A percentile compares a stretch with the other conserved stretches of the same genome.
These are phyloP conservation scores for Pichia sp. DNA, from an alignment of 1,139 yeast species.

Conservation along the genomic window DNA sequence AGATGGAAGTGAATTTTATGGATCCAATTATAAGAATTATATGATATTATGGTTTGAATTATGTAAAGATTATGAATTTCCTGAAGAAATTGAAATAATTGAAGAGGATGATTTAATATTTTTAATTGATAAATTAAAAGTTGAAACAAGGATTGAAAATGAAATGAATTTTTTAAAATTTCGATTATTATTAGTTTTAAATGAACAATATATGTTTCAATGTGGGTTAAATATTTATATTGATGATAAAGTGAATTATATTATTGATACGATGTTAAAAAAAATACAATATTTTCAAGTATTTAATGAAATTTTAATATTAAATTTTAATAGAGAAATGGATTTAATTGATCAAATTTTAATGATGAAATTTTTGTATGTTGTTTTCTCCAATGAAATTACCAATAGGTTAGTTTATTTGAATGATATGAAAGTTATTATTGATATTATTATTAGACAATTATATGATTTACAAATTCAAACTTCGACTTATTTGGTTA, in stretches of 20 bases:
- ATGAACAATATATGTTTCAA: conserved; percentile 80
- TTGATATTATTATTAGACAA: conserved; percentile 82
- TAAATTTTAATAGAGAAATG: conserved; percentile 71
- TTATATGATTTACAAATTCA: conserved; percentile 55
- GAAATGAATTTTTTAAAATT: conserved; percentile 66
- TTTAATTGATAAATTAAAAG: conserved; percentile 46
- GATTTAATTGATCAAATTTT: conserved; percentile 70
- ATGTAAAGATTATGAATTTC: conserved; percentile 41
- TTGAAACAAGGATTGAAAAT: conserved; percentile 51
- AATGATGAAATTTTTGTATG: conserved; percentile 70
- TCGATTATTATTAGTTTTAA: conserved; percentile 65
- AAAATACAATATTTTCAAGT: conserved; percentile 34
- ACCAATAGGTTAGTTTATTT: conserved; percentile 63
- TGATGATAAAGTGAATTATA: conserved; percentile 25
- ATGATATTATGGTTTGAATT: conserved; percentile 49
- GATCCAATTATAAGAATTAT: conserved; percentile 35
- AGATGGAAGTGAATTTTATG: conserved; percentile 25
- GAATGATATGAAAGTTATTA: conserved; percentile 78
- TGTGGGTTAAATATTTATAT: conserved; percentile 12
- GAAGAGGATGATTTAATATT: conserved; percentile 49
- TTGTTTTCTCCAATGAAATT: conserved; percentile 61
- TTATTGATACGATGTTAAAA: conserved; percentile 26
- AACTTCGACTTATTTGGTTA: conserved; percentile 56
- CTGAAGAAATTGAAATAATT: conserved; percentile 38
- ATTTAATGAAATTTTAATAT: conserved; percentile 50